Percentiles rank a stretch among this genome's conserved stretches.
phyloP scores from a whole-genome alignment of 2,329 filamentous ascomycete genomes.

The Trichoderma sp. region DNA sequence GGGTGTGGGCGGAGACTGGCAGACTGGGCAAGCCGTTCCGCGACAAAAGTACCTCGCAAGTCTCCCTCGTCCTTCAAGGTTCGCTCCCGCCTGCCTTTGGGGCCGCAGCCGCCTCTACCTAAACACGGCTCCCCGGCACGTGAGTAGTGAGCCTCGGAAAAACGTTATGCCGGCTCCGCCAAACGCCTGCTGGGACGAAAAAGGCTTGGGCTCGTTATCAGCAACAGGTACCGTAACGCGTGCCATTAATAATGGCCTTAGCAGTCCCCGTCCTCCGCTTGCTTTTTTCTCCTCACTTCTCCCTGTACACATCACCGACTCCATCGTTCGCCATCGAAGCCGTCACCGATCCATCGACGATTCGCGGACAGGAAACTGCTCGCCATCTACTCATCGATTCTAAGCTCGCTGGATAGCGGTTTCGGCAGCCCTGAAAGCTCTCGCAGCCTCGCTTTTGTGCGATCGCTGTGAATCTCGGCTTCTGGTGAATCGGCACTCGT shows the following conservation, averaged over 20 bases:
- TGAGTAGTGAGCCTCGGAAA: conserved; percentile 1
- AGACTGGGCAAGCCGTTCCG: not conserved
- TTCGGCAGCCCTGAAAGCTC: conserved; percentile 3
- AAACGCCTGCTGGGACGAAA: conserved; percentile 5
- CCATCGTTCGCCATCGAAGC: conserved; percentile 30
- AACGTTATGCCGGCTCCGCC: conserved; percentile 1
- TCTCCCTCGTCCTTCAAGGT: not conserved
- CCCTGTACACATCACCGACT: conserved; percentile 25
- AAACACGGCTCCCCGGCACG: not conserved
- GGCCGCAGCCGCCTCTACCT: not conserved
- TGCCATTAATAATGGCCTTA: conserved; percentile 28
- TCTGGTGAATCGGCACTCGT: conserved; percentile 15
- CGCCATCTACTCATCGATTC: conserved; percentile 11
- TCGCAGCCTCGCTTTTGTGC: conserved; percentile 6
- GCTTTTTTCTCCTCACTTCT: conserved; percentile 17
- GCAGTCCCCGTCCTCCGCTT: conserved; percentile 20
- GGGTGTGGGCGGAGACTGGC: not conserved
- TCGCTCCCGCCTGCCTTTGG: not conserved
- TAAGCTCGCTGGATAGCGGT: not conserved
- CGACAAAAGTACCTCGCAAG: conserved; percentile 1
- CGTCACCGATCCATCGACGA: conserved; percentile 30
- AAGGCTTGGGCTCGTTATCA: conserved; percentile 17
- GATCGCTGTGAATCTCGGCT: conserved; percentile 21
- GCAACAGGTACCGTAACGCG: not conserved
- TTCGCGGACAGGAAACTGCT: not conserved